phyloP scores from a whole-genome alignment of 306 rosid genomes.

The Lathyrus oleraceus region DNA sequence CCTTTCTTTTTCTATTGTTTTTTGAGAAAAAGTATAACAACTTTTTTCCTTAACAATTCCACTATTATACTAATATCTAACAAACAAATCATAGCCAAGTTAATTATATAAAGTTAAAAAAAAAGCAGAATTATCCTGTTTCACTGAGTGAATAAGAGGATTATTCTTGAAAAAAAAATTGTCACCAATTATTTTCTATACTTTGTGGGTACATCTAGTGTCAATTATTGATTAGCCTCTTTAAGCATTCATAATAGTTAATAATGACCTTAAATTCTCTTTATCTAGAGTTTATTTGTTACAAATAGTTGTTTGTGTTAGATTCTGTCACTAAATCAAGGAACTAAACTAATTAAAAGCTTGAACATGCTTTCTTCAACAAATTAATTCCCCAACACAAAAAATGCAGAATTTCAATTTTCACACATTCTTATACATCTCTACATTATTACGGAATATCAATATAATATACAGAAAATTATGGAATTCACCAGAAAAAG shows the following conservation, averaged over 20 bases:
- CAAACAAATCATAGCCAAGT: conserved; percentile 23
- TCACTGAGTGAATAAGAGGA: conserved; percentile 2
- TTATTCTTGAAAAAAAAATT: conserved; percentile 20
- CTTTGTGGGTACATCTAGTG: conserved; percentile 22
- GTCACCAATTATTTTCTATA: conserved; percentile 29
- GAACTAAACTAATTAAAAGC: conserved; percentile 34
- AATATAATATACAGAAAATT: too few relatives aligned
- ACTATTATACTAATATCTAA: conserved; percentile 31
- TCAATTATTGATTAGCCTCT: conserved; percentile 8
- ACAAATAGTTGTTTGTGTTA: conserved; percentile 43
- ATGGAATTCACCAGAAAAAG: too few relatives aligned
- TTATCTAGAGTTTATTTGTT: conserved; percentile 22
- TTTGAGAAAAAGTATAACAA: conserved; percentile 48
- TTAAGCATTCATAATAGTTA: neutral
- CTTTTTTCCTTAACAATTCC: conserved; percentile 41
- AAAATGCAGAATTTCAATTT: conserved; percentile 11
- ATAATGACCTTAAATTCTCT: conserved; percentile 22
- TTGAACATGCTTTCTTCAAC: conserved; percentile 29
- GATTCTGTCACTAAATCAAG: conserved; percentile 48
- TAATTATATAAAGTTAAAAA: neutral
- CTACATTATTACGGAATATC: neutral
- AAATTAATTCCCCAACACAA: conserved; percentile 21
- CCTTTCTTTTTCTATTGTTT: conserved; percentile 39
- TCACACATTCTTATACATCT: neutral
- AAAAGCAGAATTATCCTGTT: conserved; percentile 25